Evolutionary conservation across 352 stramenopile genomes (phyloP), one percentile per base, ranked within the genome.

Genomic region (Achlya hypogyna): DNA sequence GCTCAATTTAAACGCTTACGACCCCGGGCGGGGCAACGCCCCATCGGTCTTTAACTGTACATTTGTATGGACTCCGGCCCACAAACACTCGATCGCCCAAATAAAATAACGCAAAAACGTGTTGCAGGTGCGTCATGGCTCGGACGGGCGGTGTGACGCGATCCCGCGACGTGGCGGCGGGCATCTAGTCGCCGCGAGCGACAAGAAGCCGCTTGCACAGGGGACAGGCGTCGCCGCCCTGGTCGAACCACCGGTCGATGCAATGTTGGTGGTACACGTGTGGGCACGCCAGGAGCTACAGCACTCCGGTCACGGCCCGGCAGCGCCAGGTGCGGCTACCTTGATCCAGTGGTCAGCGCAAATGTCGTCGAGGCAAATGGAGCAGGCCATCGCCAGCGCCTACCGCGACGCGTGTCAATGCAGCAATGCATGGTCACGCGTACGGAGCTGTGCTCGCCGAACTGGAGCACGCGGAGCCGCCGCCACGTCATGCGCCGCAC

Each of bases 191-290:
- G 38, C 2, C n/a, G 34, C n/a, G n/a, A n/a, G n/a, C n/a, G n/a
- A n/a, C n/a, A n/a, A n/a, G n/a, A n/a, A n/a, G 38, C 6, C 88
- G 81, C 35, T 94, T 93, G 71, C 87, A 96, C 5, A 96, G 78
- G 35, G 87, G 87, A 54, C 87, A 96, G 10, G 77, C 67, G 31
- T 83, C 80, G 71, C 84, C 93, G 51, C 81, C 81, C 6, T 73
- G 69, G 53, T 92, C 86, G 9, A 96, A 79, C 87, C 87, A 96
- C 47, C 81, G 82, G 35, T 92, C 84, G 52, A 96, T 96, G 65
- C 87, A 96, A 25, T 85, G 71, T 16, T 88, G 79, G 56, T 96
- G 87, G 60, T 88, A 96, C 60, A 89, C 88, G 58, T 96, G 87
- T 27, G 88, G 79, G 47, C 87, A 96, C 20, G 87, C 85, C 32